phyloP scores from a whole-genome alignment of 2,329 filamentous ascomycete species.

The Neofusicoccum kwambonambiense region DNA sequence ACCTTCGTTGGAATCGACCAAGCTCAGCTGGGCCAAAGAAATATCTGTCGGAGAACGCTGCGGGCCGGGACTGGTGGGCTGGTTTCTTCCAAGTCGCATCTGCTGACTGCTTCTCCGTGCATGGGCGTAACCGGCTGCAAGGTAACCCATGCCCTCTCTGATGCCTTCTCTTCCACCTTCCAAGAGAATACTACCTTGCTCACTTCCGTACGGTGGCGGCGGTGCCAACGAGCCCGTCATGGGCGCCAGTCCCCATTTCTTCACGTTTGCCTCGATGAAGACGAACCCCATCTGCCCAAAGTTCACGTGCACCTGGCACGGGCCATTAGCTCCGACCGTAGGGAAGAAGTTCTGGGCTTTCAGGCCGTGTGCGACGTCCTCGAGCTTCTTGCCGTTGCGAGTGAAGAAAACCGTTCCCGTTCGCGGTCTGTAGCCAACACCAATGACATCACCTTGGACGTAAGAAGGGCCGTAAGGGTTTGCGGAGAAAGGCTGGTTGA shows the following conservation, averaged over 20 bases:
- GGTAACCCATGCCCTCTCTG: conserved; percentile 54
- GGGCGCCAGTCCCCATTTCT: conserved; percentile 97
- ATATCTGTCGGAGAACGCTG: conserved; percentile 93
- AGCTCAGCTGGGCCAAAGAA: conserved; percentile 81
- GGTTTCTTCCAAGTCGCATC: conserved; percentile 65
- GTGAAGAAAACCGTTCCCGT: conserved; percentile 98
- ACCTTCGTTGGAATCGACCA: conserved; percentile 59
- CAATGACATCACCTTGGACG: conserved; percentile 92
- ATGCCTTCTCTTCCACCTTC: conserved; percentile 68
- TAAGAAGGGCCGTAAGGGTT: conserved; percentile 79
- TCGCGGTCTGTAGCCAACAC: conserved; percentile 89
- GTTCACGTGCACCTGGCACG: conserved; percentile 90
- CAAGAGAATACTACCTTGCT: conserved; percentile 92
- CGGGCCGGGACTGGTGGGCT: conserved; percentile 82
- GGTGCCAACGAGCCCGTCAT: conserved; percentile 94
- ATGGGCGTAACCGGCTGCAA: conserved; percentile 52
- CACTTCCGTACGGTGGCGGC: conserved; percentile 92
- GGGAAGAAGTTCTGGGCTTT: conserved; percentile 98
- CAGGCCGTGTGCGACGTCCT: conserved; percentile 88
- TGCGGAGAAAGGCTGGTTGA: conserved; percentile 85
- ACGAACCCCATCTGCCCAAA: conserved; percentile 98
- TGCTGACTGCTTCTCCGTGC: conserved; percentile 74
- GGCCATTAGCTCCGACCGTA: conserved; percentile 92
- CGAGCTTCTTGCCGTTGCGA: conserved; percentile 93
- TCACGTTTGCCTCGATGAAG: conserved; percentile 98